Evolutionary conservation across 225 moss, liverwort and hornwort species (phyloP), one percentile per base, ranked within the genome.

Genomic region (Physcomitrium patens): DNA sequence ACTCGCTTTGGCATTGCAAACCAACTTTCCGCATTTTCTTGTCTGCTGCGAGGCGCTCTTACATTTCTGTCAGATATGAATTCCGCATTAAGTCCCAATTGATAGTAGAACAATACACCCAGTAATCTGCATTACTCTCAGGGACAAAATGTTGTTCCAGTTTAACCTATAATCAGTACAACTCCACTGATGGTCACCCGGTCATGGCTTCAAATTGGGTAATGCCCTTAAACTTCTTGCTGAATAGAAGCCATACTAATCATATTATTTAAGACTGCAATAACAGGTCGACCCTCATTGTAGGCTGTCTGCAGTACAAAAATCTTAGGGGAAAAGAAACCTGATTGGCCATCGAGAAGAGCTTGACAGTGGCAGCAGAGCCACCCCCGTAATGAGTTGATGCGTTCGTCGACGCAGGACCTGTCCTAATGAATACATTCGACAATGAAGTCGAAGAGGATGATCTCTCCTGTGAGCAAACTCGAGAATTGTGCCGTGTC

Each of bases 1-100:
- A 63, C 71, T 80, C 44, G 77, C 79, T 72, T 73, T 77, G 15
- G 82, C 86, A 71, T 53, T 80, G 71, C 83, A 86, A 20, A 80
- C 68, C 74, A 77, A 43, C 50, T 75, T 74, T 26, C 52, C 79
- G 24, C 69, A 77, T 46, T 62, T 54, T 57, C 74, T 74, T 67
- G 73, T 24, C 58, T 77, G 76, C 53, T 76, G 77, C 56, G 58
- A 65, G 45, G 55, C 67, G 12, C 60, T 18, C 12, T 72, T 23
- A 17, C 19, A 60, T 12, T 67, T 79, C 82, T 86, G 74, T 44
- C 50, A 7, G 67, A 42, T 19, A 60, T 3, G 24, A 63, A 18
- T n/a, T 44, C 9, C 27, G 24, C 62, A 26, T 37, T 65, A 1
- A 76, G 27, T 24, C 70, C 47, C 13, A 9, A 3, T 15, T 14